Evolutionary conservation across 148 eudicot genomes (phyloP).

Genomic region (Rhododendron henanense): DNA sequence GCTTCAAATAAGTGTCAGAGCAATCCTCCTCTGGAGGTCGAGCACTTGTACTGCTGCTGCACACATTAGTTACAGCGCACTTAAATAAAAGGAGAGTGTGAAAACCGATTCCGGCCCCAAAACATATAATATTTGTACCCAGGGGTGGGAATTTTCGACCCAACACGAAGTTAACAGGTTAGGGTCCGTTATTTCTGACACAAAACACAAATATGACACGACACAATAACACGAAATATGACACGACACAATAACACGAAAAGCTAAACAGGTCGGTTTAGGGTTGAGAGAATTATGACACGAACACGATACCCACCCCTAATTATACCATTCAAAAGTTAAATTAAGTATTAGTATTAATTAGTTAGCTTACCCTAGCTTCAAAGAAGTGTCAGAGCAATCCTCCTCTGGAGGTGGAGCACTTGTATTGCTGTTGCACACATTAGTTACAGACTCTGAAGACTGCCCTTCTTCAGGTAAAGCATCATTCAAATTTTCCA

Average conservation of each 20-base stretch:
- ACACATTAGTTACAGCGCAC: conserved; percentile 18
- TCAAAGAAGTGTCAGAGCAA: conserved; percentile 50
- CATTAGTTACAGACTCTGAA: conserved; percentile 36
- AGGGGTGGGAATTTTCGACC: no score
- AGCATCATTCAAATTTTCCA: conserved; percentile 4
- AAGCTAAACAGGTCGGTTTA: no score
- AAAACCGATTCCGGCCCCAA: no score
- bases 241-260: no score
- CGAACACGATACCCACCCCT: no score
- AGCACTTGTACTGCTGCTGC: conserved; percentile 25
- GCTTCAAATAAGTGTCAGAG: conserved; percentile 49
- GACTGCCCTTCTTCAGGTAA: conserved; percentile 42
- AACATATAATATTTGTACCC: no score
- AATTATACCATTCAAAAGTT: neutral
- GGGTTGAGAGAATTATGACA: no score
- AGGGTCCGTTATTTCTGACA: no score
- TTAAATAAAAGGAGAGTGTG: no score
- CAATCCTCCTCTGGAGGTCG: conserved; percentile 49
- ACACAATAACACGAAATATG: no score
- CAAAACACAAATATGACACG: no score
- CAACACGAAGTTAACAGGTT: no score
- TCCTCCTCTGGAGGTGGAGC: conserved; percentile 51
- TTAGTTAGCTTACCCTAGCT: conserved; percentile 37
- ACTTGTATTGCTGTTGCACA: conserved; percentile 20
- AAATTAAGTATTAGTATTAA: neutral